Percentiles rank a stretch among this genome's conserved stretches.
phyloP scores from a whole-genome alignment of 331 rosid genomes.

The Rosa hybrid region DNA sequence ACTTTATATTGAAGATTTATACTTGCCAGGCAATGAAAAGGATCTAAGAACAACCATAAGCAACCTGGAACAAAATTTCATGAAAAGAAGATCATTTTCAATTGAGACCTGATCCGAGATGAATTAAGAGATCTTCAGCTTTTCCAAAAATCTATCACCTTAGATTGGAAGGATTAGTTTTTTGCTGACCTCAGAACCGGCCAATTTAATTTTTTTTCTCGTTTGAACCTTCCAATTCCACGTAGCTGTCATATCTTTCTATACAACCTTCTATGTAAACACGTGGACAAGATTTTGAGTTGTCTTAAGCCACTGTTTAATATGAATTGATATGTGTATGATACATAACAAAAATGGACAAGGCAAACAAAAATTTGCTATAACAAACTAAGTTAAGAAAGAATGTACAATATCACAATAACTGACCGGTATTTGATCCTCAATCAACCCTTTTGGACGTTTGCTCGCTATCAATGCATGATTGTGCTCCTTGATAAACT shows the following conservation, averaged over 20 bases:
- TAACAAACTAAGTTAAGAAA: constrained; percentile 1
- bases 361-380: not conserved
- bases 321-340: not conserved
- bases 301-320: not conserved
- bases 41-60: not conserved
- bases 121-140: not conserved
- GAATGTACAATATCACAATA: not conserved
- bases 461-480: constrained; percentile 30
- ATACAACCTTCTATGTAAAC: not conserved
- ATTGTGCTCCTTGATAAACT: constrained; percentile 38
- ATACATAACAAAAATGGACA: not conserved
- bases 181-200: not conserved
- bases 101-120: not conserved
- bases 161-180: not conserved
- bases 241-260: not conserved
- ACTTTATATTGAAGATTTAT: not conserved
- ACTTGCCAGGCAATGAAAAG: not conserved
- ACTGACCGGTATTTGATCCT: constrained; percentile 31
- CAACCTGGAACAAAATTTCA: not conserved
- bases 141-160: not conserved
- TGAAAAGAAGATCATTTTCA: not conserved
- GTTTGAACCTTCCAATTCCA: not conserved
- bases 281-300: not conserved
- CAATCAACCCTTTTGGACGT: constrained; percentile 4
- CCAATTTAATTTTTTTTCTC: not conserved